A percentile compares a stretch with the other conserved stretches of the same genome.
These are phyloP conservation scores for Sporisorium sorghi DNA, from an alignment of 1,284 basidiomycete genomes.

Conservation along the genomic window DNA sequence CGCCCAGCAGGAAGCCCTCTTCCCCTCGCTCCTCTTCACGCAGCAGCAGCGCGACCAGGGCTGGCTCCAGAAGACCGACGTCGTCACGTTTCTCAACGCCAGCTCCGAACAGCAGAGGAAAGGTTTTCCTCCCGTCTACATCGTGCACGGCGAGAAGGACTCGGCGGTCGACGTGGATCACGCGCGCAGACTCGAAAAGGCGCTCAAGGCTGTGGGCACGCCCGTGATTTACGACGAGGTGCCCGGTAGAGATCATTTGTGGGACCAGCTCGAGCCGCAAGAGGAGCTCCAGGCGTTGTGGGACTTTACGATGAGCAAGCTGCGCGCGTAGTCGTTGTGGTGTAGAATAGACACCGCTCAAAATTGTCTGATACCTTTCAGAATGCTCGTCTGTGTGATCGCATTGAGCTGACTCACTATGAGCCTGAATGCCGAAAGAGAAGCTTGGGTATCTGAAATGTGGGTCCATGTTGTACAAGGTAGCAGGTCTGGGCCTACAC, in stretches of 20 bases:
- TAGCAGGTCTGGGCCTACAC: slow-evolving; percentile 9
- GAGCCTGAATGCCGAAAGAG: too few species aligned
- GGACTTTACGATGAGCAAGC: slow-evolving; percentile 30
- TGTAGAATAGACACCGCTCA: neutral
- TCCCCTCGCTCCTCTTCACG: slow-evolving; percentile 46
- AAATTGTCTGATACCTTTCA: neutral
- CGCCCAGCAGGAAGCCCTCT: slow-evolving; percentile 49
- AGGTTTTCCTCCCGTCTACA: slow-evolving; percentile 42
- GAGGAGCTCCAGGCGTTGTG: slow-evolving; percentile 41
- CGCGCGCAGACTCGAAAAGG: slow-evolving; percentile 30
- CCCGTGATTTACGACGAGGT: slow-evolving; percentile 47
- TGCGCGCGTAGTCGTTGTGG: slow-evolving; percentile 13
- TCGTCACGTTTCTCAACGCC: slow-evolving; percentile 24
- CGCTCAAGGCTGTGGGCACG: slow-evolving; percentile 28
- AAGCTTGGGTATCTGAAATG: slow-evolving; percentile 14
- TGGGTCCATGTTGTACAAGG: neutral
- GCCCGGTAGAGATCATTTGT: slow-evolving; percentile 45
- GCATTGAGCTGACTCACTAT: too few species aligned
- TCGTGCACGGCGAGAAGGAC: slow-evolving; percentile 55
- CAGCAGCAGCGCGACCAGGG: slow-evolving; percentile 36
- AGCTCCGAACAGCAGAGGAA: slow-evolving; percentile 31
- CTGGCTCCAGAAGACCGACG: slow-evolving; percentile 47
- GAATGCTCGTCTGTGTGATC: neutral
- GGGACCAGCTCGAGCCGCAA: slow-evolving; percentile 50
- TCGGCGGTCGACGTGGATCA: slow-evolving; percentile 55